Conservation (phyloP, 768 basidiomycete genomes). For the Russula abietina region DNA sequence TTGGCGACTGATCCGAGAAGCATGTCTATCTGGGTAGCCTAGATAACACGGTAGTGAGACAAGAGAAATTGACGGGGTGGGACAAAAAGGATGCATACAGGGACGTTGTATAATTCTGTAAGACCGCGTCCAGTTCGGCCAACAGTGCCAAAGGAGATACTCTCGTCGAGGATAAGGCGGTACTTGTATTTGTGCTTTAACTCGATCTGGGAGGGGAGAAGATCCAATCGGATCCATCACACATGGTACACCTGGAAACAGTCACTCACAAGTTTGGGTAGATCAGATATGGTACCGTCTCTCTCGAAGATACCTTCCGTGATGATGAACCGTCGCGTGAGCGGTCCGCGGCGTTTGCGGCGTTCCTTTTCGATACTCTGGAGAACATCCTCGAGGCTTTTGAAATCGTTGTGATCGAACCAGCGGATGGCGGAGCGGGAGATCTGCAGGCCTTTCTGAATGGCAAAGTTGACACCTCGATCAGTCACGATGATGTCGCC, state of each 20-base stretch:
- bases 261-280: conserved; percentile 78
- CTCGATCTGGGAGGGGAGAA: conserved; percentile 56
- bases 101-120: conserved; percentile 91
- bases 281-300: conserved; percentile 86
- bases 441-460: conserved; percentile 94
- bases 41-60: not conserved
- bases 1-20: conserved; percentile 86
- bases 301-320: conserved; percentile 97
- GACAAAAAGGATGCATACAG: conserved; percentile 45
- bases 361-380: conserved; percentile 81
- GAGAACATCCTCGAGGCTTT: conserved; percentile 84
- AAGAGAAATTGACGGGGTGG: not conserved
- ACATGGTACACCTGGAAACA: not conserved
- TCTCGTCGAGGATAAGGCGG: conserved; percentile 90
- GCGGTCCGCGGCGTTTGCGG: conserved; percentile 70
- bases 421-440: conserved; percentile 87
- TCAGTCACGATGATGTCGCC: conserved; percentile 98
- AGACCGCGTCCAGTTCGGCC: conserved; percentile 92
- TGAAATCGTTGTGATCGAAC: conserved; percentile 95
- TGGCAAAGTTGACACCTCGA: conserved; percentile 89
- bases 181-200: conserved; percentile 95
- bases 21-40: conserved; percentile 73
- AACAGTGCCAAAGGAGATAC: conserved; percentile 86
- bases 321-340: conserved; percentile 91
- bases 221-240: not conserved